Percentiles rank a stretch among this genome's conserved stretches.
Conservation (phyloP, 1,284 basidiomycete species). For the Melampsora abietis-canadensis region DNA sequence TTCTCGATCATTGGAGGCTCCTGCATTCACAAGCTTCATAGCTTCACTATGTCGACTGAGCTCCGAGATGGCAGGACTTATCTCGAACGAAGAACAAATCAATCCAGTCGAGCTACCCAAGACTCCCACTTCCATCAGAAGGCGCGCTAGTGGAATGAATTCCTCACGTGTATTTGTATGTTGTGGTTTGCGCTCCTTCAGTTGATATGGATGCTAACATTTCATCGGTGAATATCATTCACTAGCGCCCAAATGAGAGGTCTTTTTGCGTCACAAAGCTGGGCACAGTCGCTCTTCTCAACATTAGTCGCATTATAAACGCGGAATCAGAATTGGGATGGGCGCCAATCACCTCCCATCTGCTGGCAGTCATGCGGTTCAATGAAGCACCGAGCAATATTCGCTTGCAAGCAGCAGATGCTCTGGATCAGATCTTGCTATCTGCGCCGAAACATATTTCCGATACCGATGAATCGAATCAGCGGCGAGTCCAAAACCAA, state of each 20-base stretch:
- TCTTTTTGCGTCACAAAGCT: conserved; percentile 80
- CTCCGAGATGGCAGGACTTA: conserved; percentile 46
- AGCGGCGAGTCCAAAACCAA: conserved; percentile 70
- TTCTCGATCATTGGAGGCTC: conserved; percentile 28
- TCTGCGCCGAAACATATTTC: conserved; percentile 62
- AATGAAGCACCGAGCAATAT: conserved; percentile 69
- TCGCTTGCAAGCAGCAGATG: conserved; percentile 79
- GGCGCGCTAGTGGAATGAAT: conserved; percentile 76
- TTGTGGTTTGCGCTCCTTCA: conserved; percentile 43
- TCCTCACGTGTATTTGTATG: conserved; percentile 70
- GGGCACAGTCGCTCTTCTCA: conserved; percentile 72
- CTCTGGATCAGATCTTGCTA: conserved; percentile 74
- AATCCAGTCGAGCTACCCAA: conserved; percentile 44
- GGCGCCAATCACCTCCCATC: conserved; percentile 72
- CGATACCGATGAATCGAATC: conserved; percentile 53
- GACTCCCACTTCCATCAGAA: conserved; percentile 28
- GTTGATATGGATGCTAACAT: not conserved
- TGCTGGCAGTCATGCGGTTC: conserved; percentile 70
- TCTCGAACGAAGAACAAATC: conserved; percentile 22
- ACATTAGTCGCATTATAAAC: conserved; percentile 78
- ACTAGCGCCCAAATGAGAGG: conserved; percentile 52
- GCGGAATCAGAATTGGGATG: conserved; percentile 77
- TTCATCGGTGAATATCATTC: not conserved
- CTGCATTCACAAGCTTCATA: conserved; percentile 35
- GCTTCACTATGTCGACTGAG: conserved; percentile 45